Conservation (phyloP, 495 filamentous ascomycete genomes). For the Xylaria nigripes region DNA sequence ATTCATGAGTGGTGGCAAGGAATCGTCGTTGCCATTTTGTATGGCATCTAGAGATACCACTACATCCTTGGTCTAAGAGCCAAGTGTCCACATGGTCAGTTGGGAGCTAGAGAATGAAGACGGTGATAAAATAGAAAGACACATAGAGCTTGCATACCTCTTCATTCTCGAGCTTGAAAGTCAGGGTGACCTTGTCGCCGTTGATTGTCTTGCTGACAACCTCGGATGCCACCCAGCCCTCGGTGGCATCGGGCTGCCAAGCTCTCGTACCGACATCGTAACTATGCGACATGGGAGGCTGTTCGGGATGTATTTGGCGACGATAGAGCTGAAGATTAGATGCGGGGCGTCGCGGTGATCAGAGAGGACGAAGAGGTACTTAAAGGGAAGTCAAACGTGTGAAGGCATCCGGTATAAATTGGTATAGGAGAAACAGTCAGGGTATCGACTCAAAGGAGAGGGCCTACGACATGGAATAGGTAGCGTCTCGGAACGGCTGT, state of each 20-base stretch:
- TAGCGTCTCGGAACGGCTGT: slow-evolving; percentile 3
- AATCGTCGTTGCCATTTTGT: slow-evolving; percentile 56
- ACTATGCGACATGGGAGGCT: slow-evolving; percentile 73
- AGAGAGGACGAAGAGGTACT: slow-evolving; percentile 11
- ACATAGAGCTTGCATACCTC: slow-evolving; percentile 55
- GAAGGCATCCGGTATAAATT: slow-evolving; percentile 24
- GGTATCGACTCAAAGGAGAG: slow-evolving; percentile 11
- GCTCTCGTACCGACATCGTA: slow-evolving; percentile 97
- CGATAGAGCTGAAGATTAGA: slow-evolving; percentile 8
- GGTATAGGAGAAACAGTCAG: slow-evolving; percentile 2
- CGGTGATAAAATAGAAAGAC: slow-evolving; percentile 13
- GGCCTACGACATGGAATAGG: slow-evolving; percentile 11
- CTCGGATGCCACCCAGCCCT: slow-evolving; percentile 96
- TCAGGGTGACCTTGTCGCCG: slow-evolving; percentile 76
- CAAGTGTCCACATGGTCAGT: slow-evolving; percentile 2
- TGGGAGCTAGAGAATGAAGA: not conserved
- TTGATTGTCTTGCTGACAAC: slow-evolving; percentile 77
- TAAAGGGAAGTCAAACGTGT: slow-evolving; percentile 16
- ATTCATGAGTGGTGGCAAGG: slow-evolving; percentile 93
- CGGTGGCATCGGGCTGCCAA: slow-evolving; percentile 92
- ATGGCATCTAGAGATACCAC: slow-evolving; percentile 74
- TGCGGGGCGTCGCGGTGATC: slow-evolving; percentile 18
- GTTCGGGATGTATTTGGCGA: slow-evolving; percentile 10
- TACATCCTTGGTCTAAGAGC: slow-evolving; percentile 60
- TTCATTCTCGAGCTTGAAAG: slow-evolving; percentile 83